Conservation (phyloP, 208 protist species). For the Acanthamoeba divionensis region DNA sequence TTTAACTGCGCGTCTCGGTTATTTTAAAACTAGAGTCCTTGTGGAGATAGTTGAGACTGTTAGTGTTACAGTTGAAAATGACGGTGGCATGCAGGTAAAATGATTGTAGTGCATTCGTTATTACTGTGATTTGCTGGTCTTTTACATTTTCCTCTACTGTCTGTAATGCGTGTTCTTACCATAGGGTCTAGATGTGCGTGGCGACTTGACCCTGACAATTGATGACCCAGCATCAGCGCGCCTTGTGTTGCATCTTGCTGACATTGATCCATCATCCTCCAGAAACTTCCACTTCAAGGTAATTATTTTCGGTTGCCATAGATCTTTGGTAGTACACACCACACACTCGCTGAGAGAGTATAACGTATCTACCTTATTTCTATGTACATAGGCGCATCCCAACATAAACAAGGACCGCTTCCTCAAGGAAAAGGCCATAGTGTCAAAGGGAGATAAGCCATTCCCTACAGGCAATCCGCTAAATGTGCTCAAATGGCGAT, state of each 20-base stretch:
- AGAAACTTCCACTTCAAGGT: conserved; percentile 22
- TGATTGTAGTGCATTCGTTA: too few relatives aligned
- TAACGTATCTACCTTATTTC: background rate
- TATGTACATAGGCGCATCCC: background rate
- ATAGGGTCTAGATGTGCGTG: background rate
- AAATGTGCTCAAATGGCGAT: conserved; percentile 53
- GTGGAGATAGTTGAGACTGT: background rate
- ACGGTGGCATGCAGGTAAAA: conserved; percentile 13
- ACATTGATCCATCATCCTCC: too few relatives aligned
- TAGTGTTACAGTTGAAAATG: background rate
- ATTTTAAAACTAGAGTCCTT: background rate
- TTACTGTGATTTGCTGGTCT: too few relatives aligned
- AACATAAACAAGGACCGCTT: conserved; percentile 35
- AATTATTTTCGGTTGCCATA: background rate
- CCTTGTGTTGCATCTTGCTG: background rate
- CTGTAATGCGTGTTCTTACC: too few relatives aligned
- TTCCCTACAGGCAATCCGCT: background rate
- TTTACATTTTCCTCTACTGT: too few relatives aligned
- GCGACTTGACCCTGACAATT: conserved; percentile 10
- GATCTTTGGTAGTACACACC: too few relatives aligned
- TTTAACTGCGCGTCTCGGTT: background rate
- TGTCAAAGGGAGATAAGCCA: background rate
- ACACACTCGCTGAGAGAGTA: too few relatives aligned
- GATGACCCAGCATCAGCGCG: background rate
- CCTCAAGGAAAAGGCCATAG: background rate